These are phyloP conservation scores for Neurospora sp. DNA, from an alignment of 495 filamentous ascomycete genomes.

Conservation along the genomic window DNA sequence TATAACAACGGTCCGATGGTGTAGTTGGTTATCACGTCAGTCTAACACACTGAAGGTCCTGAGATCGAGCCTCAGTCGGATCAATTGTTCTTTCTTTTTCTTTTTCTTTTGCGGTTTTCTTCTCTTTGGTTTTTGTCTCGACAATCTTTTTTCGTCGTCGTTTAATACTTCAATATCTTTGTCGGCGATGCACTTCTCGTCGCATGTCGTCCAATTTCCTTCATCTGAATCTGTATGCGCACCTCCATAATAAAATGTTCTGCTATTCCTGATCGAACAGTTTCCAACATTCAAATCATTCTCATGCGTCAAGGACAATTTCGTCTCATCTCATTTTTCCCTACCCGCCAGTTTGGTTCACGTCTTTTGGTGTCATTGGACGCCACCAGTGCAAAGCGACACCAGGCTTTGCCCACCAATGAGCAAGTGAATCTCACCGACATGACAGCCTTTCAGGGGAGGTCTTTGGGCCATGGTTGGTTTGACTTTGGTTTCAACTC, in stretches of 20 bases:
- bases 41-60: neutral
- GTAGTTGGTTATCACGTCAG: neutral
- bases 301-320: neutral
- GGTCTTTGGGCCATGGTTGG: neutral
- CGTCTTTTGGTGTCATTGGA: neutral
- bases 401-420: no score
- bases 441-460: no score
- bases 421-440: no score
- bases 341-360: neutral
- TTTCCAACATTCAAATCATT: no score
- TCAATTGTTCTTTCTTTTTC: slow-evolving; percentile 5
- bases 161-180: neutral
- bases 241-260: no score
- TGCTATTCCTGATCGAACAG: no score
- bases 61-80: slow-evolving; percentile 3
- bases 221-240: no score
- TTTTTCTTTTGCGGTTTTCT: neutral
- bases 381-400: neutral
- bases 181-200: neutral
- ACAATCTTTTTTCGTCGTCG: neutral
- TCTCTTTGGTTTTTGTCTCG: neutral
- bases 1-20: neutral
- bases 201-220: no score
- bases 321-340: neutral
- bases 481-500: neutral